Conservation (phyloP, 495 filamentous ascomycete species). For the Lepraria neglecta region DNA sequence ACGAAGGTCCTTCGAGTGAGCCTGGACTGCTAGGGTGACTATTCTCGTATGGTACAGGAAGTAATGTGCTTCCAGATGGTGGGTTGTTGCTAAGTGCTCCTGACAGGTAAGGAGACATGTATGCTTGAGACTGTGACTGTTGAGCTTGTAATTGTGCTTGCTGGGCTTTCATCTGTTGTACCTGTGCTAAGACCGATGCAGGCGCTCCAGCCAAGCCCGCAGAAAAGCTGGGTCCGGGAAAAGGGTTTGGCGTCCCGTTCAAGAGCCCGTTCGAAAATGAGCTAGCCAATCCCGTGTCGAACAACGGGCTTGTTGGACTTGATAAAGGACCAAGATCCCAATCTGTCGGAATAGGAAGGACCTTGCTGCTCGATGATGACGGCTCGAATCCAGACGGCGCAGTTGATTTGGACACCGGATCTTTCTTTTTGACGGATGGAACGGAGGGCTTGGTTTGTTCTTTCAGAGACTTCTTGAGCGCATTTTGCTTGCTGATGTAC, state of each 20-base stretch:
- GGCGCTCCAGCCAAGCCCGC: background rate
- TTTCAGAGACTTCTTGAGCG: slow-evolving; percentile 3
- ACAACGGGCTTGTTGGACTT: slow-evolving; percentile 6
- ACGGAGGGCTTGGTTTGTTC: slow-evolving; percentile 12
- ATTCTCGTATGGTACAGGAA: slow-evolving; percentile 7
- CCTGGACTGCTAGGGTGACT: slow-evolving; percentile 13
- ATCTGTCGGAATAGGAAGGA: background rate
- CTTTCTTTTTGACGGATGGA: slow-evolving; percentile 9
- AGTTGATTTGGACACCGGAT: slow-evolving; percentile 17
- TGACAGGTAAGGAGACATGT: slow-evolving; percentile 9
- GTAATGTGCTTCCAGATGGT: background rate
- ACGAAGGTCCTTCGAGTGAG: background rate
- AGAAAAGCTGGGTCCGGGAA: background rate
- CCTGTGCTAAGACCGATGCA: background rate
- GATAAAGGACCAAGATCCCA: slow-evolving; percentile 6
- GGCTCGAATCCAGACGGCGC: slow-evolving; percentile 9
- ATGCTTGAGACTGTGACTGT: slow-evolving; percentile 2
- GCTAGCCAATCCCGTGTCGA: background rate
- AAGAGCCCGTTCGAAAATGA: background rate
- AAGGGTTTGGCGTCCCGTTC: slow-evolving; percentile 5
- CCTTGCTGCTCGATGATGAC: slow-evolving; percentile 3
- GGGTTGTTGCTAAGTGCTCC: slow-evolving; percentile 2
- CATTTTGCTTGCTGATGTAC: slow-evolving; percentile 21
- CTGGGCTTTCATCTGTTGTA: background rate
- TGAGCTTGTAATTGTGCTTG: slow-evolving; percentile 3